Evolutionary conservation across 805 yeast species (phyloP).

Genomic region (Schwanniomyces pseudopolymorphus): DNA sequence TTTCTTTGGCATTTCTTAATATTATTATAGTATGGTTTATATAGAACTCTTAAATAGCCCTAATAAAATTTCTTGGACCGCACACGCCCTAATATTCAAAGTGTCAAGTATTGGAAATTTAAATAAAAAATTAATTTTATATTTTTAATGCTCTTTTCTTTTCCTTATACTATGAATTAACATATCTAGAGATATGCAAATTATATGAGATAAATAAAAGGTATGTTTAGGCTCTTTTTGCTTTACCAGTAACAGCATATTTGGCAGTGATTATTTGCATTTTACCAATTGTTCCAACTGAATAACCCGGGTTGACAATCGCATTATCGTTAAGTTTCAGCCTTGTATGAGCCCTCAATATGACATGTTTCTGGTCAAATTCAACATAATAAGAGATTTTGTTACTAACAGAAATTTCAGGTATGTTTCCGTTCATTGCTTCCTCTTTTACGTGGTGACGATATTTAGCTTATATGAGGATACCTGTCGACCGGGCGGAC

Average conservation of each 20-base stretch:
- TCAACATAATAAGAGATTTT: not conserved
- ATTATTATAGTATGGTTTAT: too few species aligned
- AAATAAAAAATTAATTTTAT: constrained; percentile 1
- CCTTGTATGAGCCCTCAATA: constrained; percentile 46
- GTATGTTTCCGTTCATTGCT: constrained; percentile 4
- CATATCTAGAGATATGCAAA: not conserved
- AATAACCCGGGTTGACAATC: constrained; percentile 48
- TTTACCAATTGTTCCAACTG: constrained; percentile 55
- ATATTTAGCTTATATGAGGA: constrained; percentile 31
- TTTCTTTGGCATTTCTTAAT: constrained; percentile 53
- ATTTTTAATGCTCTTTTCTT: constrained; percentile 3
- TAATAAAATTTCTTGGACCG: not conserved
- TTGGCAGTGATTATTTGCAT: constrained; percentile 48
- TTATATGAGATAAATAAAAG: constrained; percentile 20
- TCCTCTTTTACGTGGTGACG: not conserved
- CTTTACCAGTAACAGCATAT: not conserved
- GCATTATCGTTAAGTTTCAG: constrained; percentile 54
- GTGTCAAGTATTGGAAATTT: not conserved
- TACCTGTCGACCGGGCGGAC: constrained; percentile 55
- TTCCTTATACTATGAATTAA: not conserved
- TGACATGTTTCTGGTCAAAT: not conserved
- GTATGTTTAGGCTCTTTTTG: constrained; percentile 15
- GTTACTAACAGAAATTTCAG: constrained; percentile 17
- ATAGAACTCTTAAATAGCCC: not conserved
- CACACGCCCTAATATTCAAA: not conserved